These are phyloP conservation scores for Malassezia furfur DNA, from an alignment of 1,284 basidiomycete genomes.

Conservation along the genomic window DNA sequence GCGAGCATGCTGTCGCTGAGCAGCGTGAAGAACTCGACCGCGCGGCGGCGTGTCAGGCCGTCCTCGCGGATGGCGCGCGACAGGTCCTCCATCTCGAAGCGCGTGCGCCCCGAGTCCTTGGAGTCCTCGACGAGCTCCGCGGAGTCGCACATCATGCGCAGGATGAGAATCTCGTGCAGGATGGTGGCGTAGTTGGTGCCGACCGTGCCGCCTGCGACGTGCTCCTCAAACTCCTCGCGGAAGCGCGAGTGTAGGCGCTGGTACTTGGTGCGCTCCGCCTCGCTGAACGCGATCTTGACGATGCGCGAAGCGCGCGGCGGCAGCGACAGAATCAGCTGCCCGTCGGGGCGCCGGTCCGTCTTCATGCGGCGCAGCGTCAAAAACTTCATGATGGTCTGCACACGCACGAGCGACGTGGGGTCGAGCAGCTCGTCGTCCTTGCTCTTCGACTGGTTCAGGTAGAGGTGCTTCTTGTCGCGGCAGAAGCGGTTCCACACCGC, in stretches of 20 bases:
- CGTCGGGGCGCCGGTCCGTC: constrained; percentile 70
- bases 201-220: constrained; percentile 71
- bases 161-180: constrained; percentile 63
- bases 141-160: constrained; percentile 96
- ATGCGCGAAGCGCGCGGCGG: constrained; percentile 79
- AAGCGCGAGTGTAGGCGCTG: constrained; percentile 76
- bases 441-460: constrained; percentile 12
- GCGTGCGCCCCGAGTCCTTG: constrained; percentile 50
- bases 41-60: constrained; percentile 68
- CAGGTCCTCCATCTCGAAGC: constrained; percentile 54
- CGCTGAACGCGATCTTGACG: constrained; percentile 71
- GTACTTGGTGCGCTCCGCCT: constrained; percentile 75
- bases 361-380: constrained; percentile 93
- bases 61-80: constrained; percentile 59
- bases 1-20: constrained; percentile 75
- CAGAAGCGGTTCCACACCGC: constrained; percentile 85
- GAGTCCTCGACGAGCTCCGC: constrained; percentile 68
- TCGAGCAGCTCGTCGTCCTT: constrained; percentile 52
- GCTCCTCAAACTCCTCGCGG: constrained; percentile 76
- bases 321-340: constrained; percentile 67
- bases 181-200: constrained; percentile 98
- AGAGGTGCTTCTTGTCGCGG: constrained; percentile 69
- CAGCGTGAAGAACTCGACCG: constrained; percentile 67
- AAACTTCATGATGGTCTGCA: constrained; percentile 94
- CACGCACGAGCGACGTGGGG: constrained; percentile 76